A percentile compares a stretch with the other conserved stretches of the same genome.
These are phyloP conservation scores for Graphium sp. DNA, from an alignment of 2,329 filamentous ascomycete species.

Conservation along the genomic window DNA sequence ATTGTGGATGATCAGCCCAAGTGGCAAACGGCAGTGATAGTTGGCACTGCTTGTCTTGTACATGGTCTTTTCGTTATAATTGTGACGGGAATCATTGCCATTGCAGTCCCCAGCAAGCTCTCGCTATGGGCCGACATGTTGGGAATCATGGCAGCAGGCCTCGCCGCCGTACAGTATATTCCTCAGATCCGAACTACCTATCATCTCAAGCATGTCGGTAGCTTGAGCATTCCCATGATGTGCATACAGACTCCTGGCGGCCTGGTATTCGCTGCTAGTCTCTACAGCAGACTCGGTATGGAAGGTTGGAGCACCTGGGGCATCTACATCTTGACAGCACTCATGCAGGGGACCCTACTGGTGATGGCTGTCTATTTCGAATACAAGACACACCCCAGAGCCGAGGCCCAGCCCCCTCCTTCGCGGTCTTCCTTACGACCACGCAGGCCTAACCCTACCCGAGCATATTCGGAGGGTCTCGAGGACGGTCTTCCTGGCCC, in stretches of 20 bases:
- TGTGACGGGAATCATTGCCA: constrained; percentile 50
- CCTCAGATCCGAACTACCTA: constrained; percentile 93
- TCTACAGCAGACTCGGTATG: constrained; percentile 62
- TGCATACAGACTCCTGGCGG: constrained; percentile 91
- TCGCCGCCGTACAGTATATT: constrained; percentile 81
- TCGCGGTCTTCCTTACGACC: constrained; percentile 15
- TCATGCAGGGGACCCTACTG: constrained; percentile 68
- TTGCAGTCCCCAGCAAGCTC: constrained; percentile 45
- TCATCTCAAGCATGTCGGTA: constrained; percentile 68
- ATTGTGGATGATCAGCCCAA: constrained; percentile 37
- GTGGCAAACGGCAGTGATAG: constrained; percentile 63
- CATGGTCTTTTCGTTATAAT: constrained; percentile 59
- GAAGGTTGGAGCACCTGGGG: constrained; percentile 94
- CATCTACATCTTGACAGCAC: constrained; percentile 73
- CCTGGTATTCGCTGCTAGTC: constrained; percentile 72
- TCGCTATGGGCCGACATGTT: constrained; percentile 72
- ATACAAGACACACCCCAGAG: constrained; percentile 5
- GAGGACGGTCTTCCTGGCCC: constrained; percentile 32
- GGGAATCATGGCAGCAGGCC: constrained; percentile 58
- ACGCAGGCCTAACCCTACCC: constrained; percentile 18
- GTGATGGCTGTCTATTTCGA: constrained; percentile 69
- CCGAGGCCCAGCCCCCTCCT: constrained; percentile 6
- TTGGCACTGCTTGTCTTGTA: constrained; percentile 55
- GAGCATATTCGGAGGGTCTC: constrained; percentile 31
- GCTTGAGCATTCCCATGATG: constrained; percentile 95